Evolutionary conservation across 352 stramenopile species (phyloP), one percentile per base, ranked within the genome.

Genomic region (Thraustotheca clavata): DNA sequence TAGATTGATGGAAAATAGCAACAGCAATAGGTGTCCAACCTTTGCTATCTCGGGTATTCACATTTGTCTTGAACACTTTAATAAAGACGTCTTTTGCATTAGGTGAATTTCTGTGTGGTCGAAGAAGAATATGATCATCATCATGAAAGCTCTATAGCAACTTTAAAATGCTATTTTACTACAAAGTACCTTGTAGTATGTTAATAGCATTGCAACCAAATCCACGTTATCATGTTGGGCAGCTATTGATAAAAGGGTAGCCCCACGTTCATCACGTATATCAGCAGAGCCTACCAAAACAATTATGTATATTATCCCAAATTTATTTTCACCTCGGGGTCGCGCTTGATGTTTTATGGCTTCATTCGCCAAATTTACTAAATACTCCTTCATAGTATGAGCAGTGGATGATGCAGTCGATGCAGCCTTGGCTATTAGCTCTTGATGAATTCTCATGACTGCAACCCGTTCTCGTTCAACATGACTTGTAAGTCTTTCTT

Each of bases 1-100:
- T 95, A 3, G 84, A 73, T 43, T 91, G 83, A 63, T 96, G 87
- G 63, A 96, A 96, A 1, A 94, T 82, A 5, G 86, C 86, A 34
- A 96, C 89, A 26, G 82, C 70, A 9, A 87, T 75, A 0, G 86
- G 80, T 26, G 83, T 96, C 87, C 88, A 96, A 1, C 88, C 87
- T 22, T 91, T 88, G 43, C 75, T 76, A 62, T 96, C 87, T 0
- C 85, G 73, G 0, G 80, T 75, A 24, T 89, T 89, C 14, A 88
- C 76, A 32, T 87, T 89, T 4, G 75, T 72, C 57, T 87, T 87
- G 59, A 81, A 76, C 0, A 79, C 68, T 22, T 79, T 79, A 1
- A 43, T 55, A 46, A 33, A 65, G 8, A 54, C 20, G 69, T 67
- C 11, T 87, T 71, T 49, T 79, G 76, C 65, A 35, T 76, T 71